Percentiles rank a stretch among this genome's conserved stretches.
Conservation (phyloP, 805 yeast species). For the Kuraishia piskuri region DNA sequence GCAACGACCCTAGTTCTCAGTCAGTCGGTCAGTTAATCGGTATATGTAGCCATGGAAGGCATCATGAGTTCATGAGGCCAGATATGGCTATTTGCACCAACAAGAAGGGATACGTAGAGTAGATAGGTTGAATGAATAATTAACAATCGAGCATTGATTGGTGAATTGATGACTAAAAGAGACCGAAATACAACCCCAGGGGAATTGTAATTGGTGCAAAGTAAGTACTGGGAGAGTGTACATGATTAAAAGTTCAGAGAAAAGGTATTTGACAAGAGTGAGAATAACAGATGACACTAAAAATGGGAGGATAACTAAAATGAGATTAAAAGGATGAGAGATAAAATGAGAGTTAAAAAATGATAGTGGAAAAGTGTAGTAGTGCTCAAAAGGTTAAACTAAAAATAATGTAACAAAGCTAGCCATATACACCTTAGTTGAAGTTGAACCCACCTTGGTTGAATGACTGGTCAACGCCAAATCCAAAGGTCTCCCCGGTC, state of each 20-base stretch:
- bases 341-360: background rate
- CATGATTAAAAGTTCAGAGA: background rate
- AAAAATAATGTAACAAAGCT: background rate
- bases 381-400: background rate
- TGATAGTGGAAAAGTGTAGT: background rate
- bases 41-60: too few species aligned
- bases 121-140: too few species aligned
- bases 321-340: background rate
- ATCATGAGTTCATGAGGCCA: too few species aligned
- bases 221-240: background rate
- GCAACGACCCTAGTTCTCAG: too few species aligned
- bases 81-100: too few species aligned
- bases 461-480: slow-evolving; percentile 63
- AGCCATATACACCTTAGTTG: slow-evolving; percentile 14
- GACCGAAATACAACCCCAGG: too few species aligned
- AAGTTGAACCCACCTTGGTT: slow-evolving; percentile 46
- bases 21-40: too few species aligned
- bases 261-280: background rate
- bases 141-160: background rate
- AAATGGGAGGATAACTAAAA: background rate
- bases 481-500: slow-evolving; percentile 79
- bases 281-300: background rate
- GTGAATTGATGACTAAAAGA: background rate
- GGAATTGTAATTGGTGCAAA: background rate
- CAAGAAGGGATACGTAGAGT: too few species aligned